Base-by-base conservation (phyloP, 2,329 filamentous ascomycete genomes). In the Hawksworthiomyces lignivorus region DNA sequence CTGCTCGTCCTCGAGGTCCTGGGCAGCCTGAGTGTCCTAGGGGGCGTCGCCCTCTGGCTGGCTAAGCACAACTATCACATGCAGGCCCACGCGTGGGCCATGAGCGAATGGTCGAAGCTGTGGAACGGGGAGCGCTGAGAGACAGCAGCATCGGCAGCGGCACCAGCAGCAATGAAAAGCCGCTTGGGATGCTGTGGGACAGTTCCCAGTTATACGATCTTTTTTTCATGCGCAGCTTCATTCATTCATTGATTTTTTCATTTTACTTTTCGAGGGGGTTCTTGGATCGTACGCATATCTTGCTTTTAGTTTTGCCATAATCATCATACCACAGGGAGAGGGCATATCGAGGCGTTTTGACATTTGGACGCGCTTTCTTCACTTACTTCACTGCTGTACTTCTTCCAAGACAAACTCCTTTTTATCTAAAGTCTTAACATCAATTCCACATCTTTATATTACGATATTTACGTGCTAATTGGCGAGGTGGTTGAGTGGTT, bases 1-100 rank as follows among this genome's bases (percentile, higher is more conserved):
- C 80, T 80, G 67, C 60, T 83, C 35, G 73, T 84, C 1, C 64
- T 94, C 28, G 84, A 89, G 57, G 67, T 94, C 6, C 61, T 89
- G 18, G 84, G 87, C 12, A 79, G 84, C 39, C 68, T 88, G 40
- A 81, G 87, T 1, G 65, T 92, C 21, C 58, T 94, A 4, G 84
- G 87, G 4, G 85, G 84, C 12, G 58, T 90, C 27, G 75, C 80
- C 18, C 68, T 84, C 36, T 85, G 77, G 75, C 56, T 82, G 38
- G 48, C 54, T 6, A 52, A 46, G 36, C 50, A 59, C 15, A 53
- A 55, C 27, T 52, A 52, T 48, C 54, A 57, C 35, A 11, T 52
- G 18, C 52, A 55, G 39, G 45, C 46, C 3, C 46, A 51, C 32
- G 55, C 46, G 20, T 60, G 56, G 56, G 35, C 50, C 11, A 34